Evolutionary conservation across 495 filamentous ascomycete genomes (phyloP).

Genomic region (Neurospora cerealis): DNA sequence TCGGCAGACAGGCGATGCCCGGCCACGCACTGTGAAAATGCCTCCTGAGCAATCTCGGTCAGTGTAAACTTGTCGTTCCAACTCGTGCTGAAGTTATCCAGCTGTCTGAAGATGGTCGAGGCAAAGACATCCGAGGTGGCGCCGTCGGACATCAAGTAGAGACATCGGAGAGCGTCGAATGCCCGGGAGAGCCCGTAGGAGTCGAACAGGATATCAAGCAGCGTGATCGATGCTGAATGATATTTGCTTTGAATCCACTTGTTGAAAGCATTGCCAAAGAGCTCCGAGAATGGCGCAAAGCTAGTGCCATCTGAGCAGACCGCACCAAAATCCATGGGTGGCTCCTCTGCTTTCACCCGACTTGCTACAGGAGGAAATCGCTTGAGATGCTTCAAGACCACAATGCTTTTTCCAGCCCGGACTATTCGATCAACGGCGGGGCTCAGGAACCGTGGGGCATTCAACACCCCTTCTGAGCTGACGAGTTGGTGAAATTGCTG

Average conservation of each 20-base stretch:
- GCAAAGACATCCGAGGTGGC: conserved; percentile 52
- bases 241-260: conserved; percentile 64
- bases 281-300: conserved; percentile 63
- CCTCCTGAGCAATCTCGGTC: conserved; percentile 65
- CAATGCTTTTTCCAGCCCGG: conserved; percentile 76
- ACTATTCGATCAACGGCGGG: conserved; percentile 61
- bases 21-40: conserved; percentile 51
- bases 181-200: conserved; percentile 56
- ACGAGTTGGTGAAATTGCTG: conserved; percentile 56
- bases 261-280: conserved; percentile 60
- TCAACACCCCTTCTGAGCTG: conserved; percentile 43
- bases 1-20: conserved; percentile 46
- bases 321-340: conserved; percentile 43
- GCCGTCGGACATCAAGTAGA: conserved; percentile 69
- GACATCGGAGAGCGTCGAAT: conserved; percentile 55
- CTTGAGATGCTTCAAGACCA: conserved; percentile 62
- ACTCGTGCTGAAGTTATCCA: conserved; percentile 52
- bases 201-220: conserved; percentile 56
- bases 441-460: conserved; percentile 66
- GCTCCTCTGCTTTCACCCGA: conserved; percentile 17
- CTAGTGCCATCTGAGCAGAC: conserved; percentile 35
- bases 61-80: conserved; percentile 82
- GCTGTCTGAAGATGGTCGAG: conserved; percentile 61
- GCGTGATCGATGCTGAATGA: conserved; percentile 50
- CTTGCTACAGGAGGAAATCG: conserved; percentile 20